A percentile compares a stretch with the other conserved stretches of the same genome.
Evolutionary conservation across 2,329 filamentous ascomycete species (phyloP).

Genomic region (Colletotrichum sp.): DNA sequence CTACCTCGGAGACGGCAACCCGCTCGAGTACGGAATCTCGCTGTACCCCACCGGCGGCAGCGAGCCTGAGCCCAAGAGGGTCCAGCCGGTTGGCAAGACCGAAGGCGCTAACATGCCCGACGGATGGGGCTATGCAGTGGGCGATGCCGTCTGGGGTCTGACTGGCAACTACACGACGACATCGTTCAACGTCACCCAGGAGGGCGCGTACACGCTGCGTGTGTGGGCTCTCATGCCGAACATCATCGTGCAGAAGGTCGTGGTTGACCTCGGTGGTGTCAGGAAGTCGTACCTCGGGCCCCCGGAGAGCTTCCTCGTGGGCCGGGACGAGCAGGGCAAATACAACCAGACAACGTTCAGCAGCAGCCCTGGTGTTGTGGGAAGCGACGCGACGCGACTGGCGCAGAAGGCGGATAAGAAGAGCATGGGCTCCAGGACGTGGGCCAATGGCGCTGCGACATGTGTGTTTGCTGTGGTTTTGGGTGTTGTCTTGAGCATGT

Average conservation of each 20-base stretch:
- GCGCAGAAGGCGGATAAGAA: not conserved
- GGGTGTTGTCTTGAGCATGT: not conserved
- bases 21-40: slow-evolving; percentile 56
- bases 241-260: slow-evolving; percentile 60
- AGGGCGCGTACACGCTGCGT: slow-evolving; percentile 53
- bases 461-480: not conserved
- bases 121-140: slow-evolving; percentile 49
- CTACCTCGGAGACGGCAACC: slow-evolving; percentile 53
- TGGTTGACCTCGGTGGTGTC: slow-evolving; percentile 61
- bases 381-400: not conserved
- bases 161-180: slow-evolving; percentile 49
- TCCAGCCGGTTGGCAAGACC: slow-evolving; percentile 47
- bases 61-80: slow-evolving; percentile 34
- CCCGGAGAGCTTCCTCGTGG: slow-evolving; percentile 57
- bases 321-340: slow-evolving; percentile 40
- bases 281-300: slow-evolving; percentile 60
- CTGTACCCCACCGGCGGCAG: slow-evolving; percentile 44
- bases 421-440: not conserved
- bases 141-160: slow-evolving; percentile 51
- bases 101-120: slow-evolving; percentile 44
- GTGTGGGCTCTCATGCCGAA: slow-evolving; percentile 59
- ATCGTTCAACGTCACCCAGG: slow-evolving; percentile 42
- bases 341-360: slow-evolving; percentile 44
- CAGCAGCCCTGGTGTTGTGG: slow-evolving; percentile 21
- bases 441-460: not conserved